These are phyloP conservation scores for Schizophyllum commune DNA, from an alignment of 1,284 basidiomycete genomes.

Conservation along the genomic window DNA sequence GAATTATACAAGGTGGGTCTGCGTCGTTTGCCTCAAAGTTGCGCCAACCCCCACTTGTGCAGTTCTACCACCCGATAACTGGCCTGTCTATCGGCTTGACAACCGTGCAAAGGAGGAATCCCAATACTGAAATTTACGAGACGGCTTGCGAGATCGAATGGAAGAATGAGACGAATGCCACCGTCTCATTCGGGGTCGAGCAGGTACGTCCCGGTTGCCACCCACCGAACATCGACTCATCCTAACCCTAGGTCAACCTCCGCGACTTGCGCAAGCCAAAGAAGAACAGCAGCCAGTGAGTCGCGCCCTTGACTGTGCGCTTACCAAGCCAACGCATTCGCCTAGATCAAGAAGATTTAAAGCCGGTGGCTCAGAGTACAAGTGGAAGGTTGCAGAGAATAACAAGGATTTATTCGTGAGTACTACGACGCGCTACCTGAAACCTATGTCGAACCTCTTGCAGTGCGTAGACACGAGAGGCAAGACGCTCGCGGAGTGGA, in stretches of 20 bases:
- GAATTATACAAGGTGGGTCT: slow-evolving; percentile 40
- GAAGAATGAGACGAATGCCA: slow-evolving; percentile 36
- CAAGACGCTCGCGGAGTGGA: slow-evolving; percentile 43
- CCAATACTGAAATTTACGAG: slow-evolving; percentile 36
- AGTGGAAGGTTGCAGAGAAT: slow-evolving; percentile 44
- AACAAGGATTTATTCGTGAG: slow-evolving; percentile 40
- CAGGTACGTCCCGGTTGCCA: slow-evolving; percentile 24
- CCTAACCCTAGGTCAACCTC: slow-evolving; percentile 29
- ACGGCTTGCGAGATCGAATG: slow-evolving; percentile 47
- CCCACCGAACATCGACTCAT: slow-evolving; percentile 1
- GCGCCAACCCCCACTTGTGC: neutral
- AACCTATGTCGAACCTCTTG: neutral
- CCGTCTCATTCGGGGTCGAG: slow-evolving; percentile 41
- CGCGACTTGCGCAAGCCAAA: slow-evolving; percentile 43
- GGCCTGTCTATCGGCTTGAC: slow-evolving; percentile 37
- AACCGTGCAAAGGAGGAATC: slow-evolving; percentile 41
- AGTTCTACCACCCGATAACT: slow-evolving; percentile 48
- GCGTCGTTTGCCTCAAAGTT: slow-evolving; percentile 1
- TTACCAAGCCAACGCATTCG: neutral
- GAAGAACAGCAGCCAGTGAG: slow-evolving; percentile 44
- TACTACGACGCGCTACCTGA: slow-evolving; percentile 1
- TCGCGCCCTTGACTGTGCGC: neutral
- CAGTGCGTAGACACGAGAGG: slow-evolving; percentile 46
- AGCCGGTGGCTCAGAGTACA: slow-evolving; percentile 41
- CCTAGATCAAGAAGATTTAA: slow-evolving; percentile 44